Conservation (phyloP, 1,284 basidiomycete genomes). For the Sanghuangporus sanghuang region DNA sequence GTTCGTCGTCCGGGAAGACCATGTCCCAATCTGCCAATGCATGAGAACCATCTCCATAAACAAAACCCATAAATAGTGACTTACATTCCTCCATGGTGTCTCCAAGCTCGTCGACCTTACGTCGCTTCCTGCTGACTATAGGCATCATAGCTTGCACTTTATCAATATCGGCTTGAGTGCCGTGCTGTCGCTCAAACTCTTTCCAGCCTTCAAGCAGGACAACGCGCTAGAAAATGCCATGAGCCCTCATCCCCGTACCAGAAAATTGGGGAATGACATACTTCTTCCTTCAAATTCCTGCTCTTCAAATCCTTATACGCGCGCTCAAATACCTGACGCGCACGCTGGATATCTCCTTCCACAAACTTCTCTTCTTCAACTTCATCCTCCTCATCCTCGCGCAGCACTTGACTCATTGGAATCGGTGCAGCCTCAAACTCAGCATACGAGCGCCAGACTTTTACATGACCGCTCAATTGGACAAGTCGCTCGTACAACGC, state of each 20-base stretch:
- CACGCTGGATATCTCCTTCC: slow-evolving; percentile 63
- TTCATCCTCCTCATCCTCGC: slow-evolving; percentile 74
- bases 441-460: slow-evolving; percentile 84
- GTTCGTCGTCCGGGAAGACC: slow-evolving; percentile 92
- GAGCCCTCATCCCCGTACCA: background rate
- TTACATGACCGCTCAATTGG: slow-evolving; percentile 87
- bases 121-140: slow-evolving; percentile 80
- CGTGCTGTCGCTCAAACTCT: slow-evolving; percentile 78
- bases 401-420: slow-evolving; percentile 55
- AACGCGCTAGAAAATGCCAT: slow-evolving; percentile 56
- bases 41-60: slow-evolving; percentile 4
- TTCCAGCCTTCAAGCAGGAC: slow-evolving; percentile 92
- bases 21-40: slow-evolving; percentile 77
- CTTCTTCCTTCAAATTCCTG: slow-evolving; percentile 81
- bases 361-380: slow-evolving; percentile 62
- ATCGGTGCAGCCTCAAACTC: slow-evolving; percentile 71
- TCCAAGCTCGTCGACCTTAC: slow-evolving; percentile 78
- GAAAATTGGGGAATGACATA: background rate
- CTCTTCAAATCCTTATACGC: slow-evolving; percentile 83
- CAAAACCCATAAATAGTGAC: slow-evolving; percentile 23
- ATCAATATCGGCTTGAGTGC: slow-evolving; percentile 60
- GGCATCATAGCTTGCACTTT: slow-evolving; percentile 90
- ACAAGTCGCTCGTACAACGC: slow-evolving; percentile 90
- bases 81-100: slow-evolving; percentile 81
- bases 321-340: slow-evolving; percentile 77